Conservation (phyloP, 768 basidiomycete species). For the Suillus occidentalis region DNA sequence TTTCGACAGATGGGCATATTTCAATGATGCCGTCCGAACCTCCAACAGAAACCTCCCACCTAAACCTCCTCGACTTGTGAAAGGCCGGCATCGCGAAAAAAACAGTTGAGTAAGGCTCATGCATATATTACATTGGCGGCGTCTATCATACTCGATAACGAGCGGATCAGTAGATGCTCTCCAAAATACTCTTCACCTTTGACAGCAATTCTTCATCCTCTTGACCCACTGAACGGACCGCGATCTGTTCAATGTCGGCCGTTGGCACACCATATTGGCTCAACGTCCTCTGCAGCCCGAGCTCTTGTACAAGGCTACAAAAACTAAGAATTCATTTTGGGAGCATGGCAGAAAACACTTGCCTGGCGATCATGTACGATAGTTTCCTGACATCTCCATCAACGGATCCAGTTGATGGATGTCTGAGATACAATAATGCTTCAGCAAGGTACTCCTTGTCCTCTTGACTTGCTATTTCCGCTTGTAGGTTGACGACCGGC, state of each 20-base stretch:
- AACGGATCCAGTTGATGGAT: slow-evolving; percentile 60
- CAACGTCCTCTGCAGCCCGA: slow-evolving; percentile 61
- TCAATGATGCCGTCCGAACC: background rate
- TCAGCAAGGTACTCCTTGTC: slow-evolving; percentile 62
- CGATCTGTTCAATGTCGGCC: slow-evolving; percentile 53
- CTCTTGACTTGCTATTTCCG: slow-evolving; percentile 55
- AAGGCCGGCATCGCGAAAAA: background rate
- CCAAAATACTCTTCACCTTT: slow-evolving; percentile 50
- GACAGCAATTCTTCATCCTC: slow-evolving; percentile 37
- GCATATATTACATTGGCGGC: background rate
- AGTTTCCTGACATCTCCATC: slow-evolving; percentile 62
- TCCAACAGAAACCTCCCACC: background rate
- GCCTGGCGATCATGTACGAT: slow-evolving; percentile 56
- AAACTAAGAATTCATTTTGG: slow-evolving; percentile 9
- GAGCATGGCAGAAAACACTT: slow-evolving; percentile 20
- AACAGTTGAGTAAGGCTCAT: background rate
- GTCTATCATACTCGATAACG: background rate
- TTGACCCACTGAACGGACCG: slow-evolving; percentile 25
- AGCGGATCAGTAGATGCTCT: slow-evolving; percentile 38
- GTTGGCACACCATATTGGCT: slow-evolving; percentile 63
- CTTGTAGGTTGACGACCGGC: slow-evolving; percentile 59
- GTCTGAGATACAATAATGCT: slow-evolving; percentile 55
- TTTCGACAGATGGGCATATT: background rate
- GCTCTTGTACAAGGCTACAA: slow-evolving; percentile 54
- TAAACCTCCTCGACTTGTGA: background rate